Conservation (phyloP, 768 basidiomycete species). For the Coprinellus aureogranulatus region DNA sequence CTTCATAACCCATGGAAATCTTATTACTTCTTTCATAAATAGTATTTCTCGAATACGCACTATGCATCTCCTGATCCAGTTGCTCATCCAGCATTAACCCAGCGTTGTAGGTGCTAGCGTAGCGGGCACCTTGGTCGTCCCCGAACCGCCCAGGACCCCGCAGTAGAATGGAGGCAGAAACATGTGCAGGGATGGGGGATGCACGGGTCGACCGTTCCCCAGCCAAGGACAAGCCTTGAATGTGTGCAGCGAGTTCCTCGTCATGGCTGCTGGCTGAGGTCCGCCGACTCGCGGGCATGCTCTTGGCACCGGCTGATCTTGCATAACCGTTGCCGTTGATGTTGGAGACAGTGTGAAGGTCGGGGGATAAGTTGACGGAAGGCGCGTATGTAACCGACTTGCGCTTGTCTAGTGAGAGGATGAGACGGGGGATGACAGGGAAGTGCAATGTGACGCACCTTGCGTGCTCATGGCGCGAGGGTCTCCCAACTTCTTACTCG, state of each 20-base stretch:
- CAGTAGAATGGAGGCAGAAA: constrained; percentile 52
- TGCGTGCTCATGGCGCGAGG: constrained; percentile 42
- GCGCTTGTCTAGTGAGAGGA: constrained; percentile 56
- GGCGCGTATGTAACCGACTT: constrained; percentile 86
- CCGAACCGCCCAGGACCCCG: constrained; percentile 51
- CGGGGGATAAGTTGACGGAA: constrained; percentile 71
- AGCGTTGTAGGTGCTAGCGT: constrained; percentile 69
- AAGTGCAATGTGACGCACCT: constrained; percentile 62
- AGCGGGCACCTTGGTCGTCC: constrained; percentile 58
- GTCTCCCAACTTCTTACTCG: constrained; percentile 68
- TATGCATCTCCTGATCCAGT: constrained; percentile 91
- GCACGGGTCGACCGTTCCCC: constrained; percentile 58
- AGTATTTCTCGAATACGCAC: constrained; percentile 44
- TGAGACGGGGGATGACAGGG: constrained; percentile 47
- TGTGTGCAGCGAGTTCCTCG: constrained; percentile 73
- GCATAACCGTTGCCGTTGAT: constrained; percentile 53
- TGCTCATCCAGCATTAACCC: constrained; percentile 93
- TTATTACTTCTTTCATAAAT: constrained; percentile 4
- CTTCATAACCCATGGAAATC: constrained; percentile 36
- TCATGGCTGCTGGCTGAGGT: constrained; percentile 87
- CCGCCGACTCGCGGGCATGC: constrained; percentile 89
- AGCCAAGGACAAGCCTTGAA: constrained; percentile 68
- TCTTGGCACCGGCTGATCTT: constrained; percentile 77
- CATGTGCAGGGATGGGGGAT: constrained; percentile 53
- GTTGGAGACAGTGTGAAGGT: constrained; percentile 45